Conservation (phyloP, 495 filamentous ascomycete species). For the Aspergillus indologenus region DNA sequence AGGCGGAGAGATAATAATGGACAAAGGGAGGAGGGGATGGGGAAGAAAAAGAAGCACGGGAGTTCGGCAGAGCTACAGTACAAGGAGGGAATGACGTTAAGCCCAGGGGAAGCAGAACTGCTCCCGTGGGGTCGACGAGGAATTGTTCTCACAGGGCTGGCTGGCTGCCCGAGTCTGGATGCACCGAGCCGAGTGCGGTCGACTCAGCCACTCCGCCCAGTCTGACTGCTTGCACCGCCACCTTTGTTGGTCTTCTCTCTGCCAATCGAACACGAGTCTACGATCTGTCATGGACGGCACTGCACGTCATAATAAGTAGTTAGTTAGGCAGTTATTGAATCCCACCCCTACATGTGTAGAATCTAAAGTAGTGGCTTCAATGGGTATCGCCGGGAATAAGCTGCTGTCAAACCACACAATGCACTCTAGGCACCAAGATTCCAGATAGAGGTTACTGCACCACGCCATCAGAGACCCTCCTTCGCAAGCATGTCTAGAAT, state of each 20-base stretch:
- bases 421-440: slow-evolving; percentile 26
- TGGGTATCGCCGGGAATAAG: slow-evolving; percentile 5
- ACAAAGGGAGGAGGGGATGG: slow-evolving; percentile 7
- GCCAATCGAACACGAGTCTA: background rate
- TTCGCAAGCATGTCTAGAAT: slow-evolving; percentile 37
- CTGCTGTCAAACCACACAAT: slow-evolving; percentile 3
- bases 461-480: slow-evolving; percentile 31
- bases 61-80: slow-evolving; percentile 11
- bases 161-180: background rate
- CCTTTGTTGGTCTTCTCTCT: slow-evolving; percentile 3
- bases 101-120: slow-evolving; percentile 4
- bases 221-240: slow-evolving; percentile 15
- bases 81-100: slow-evolving; percentile 28
- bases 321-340: too few relatives aligned
- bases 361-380: background rate
- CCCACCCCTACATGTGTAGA: too few relatives aligned
- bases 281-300: background rate
- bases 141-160: background rate
- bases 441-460: background rate
- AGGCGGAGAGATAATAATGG: background rate
- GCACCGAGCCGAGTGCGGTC: background rate
- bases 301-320: too few relatives aligned
- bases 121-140: slow-evolving; percentile 4
- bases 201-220: slow-evolving; percentile 10
- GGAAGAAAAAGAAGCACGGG: slow-evolving; percentile 7